phyloP scores from a whole-genome alignment of 2,329 filamentous ascomycete genomes.

The Aspergillus chevalieri region DNA sequence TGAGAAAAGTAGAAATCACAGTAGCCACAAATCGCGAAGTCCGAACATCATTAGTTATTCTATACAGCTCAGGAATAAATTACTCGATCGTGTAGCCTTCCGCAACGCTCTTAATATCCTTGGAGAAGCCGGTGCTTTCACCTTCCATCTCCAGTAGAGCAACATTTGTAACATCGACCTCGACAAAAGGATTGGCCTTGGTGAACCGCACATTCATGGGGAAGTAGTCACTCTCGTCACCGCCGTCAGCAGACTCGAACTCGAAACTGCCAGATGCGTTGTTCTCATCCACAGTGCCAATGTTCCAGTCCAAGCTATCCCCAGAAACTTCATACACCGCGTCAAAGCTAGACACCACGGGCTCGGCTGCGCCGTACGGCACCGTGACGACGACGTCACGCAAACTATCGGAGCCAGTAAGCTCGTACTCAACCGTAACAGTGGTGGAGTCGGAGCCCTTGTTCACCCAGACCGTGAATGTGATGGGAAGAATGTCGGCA shows the following conservation, averaged over 20 bases:
- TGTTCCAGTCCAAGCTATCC: slow-evolving; percentile 88
- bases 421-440: slow-evolving; percentile 92
- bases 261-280: slow-evolving; percentile 86
- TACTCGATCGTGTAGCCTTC: slow-evolving; percentile 43
- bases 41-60: slow-evolving; percentile 34
- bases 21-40: slow-evolving; percentile 16
- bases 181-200: slow-evolving; percentile 78
- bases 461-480: slow-evolving; percentile 97
- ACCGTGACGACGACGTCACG: slow-evolving; percentile 83
- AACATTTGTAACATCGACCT: slow-evolving; percentile 67
- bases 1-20: slow-evolving; percentile 8
- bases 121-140: slow-evolving; percentile 39
- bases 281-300: slow-evolving; percentile 76
- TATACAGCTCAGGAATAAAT: slow-evolving; percentile 25
- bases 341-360: slow-evolving; percentile 85
- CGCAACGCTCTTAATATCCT: slow-evolving; percentile 40
- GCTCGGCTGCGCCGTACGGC: slow-evolving; percentile 78
- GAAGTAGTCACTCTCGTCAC: slow-evolving; percentile 93
- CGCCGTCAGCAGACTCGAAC: slow-evolving; percentile 80
- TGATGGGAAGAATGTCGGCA: slow-evolving; percentile 75
- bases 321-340: slow-evolving; percentile 90
- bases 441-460: slow-evolving; percentile 76
- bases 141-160: slow-evolving; percentile 42
- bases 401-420: slow-evolving; percentile 71
- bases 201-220: slow-evolving; percentile 89